Evolutionary conservation across 2,329 filamentous ascomycete species (phyloP), one percentile per base, ranked within the genome.

Genomic region (Cercospora brassicicola): DNA sequence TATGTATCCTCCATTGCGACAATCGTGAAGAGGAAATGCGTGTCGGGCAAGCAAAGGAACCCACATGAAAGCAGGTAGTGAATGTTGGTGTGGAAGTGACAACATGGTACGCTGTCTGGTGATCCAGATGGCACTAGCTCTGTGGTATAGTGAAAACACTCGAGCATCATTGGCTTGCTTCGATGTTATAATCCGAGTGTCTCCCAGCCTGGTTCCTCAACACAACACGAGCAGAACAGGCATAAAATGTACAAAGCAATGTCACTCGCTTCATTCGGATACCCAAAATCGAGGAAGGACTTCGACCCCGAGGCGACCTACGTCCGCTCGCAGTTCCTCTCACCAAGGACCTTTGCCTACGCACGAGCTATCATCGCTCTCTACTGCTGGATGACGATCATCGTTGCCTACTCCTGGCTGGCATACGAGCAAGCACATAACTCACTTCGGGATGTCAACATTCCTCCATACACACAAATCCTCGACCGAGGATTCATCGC

Each of bases 331-430:
- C 64, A 67, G 13, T 42, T 70, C 39, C 26, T 70, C 4, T 64
- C 60, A 2, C 63, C 69, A 13, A 26, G 13, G 15, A 36, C 31
- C 4, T 51, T 68, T 6, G 66, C 60, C 8, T 53, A 30, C 11
- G 15, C 67, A 9, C 69, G 69, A 36, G 56, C 64, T 18, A 18
- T 66, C 18, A 63, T 70, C 4, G 65, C 69, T 10, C 13, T 68
- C 4, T 70, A 70, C 42, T 65, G 64, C 56, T 70, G 65, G 63
- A 68, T 26, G n/a, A 70, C 69, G 2, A 67, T 70, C 15, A 62
- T 70, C 45, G 61, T 68, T 13, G 69, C 51, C n/a, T 68, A 68
- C 57, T 56, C 64, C 48, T 68, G 69, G 69, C 60, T 68, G 4
- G 61, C 66, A 13, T 39, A 59, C 56, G 42, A 70, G 15, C 48